Conservation (phyloP, 2,329 filamentous ascomycete species). For the Xylariomycetidae sp. region DNA sequence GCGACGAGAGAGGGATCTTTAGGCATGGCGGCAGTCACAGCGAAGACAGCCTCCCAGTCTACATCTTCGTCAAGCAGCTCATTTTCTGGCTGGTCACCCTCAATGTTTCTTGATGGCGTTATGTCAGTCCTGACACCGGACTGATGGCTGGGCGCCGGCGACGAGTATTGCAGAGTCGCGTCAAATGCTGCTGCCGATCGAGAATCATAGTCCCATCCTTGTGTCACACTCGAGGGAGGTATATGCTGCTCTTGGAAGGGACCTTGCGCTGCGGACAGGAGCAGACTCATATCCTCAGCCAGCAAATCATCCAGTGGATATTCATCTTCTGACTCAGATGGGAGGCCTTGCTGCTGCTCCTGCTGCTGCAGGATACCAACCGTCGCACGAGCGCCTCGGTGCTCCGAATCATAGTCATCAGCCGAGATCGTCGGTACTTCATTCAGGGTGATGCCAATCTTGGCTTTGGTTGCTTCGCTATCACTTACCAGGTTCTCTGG, state of each 20-base stretch:
- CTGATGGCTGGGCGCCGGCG: no score
- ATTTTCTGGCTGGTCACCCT: slow-evolving; percentile 5
- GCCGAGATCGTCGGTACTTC: no score
- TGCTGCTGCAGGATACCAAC: no score
- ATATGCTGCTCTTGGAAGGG: slow-evolving; percentile 15
- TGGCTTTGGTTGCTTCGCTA: no score
- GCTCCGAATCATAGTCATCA: no score
- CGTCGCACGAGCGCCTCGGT: no score
- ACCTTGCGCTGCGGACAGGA: slow-evolving; percentile 7
- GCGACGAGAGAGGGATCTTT: slow-evolving; percentile 7
- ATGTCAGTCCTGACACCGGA: background rate
- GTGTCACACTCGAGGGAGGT: slow-evolving; percentile 28
- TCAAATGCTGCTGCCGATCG: slow-evolving; percentile 30
- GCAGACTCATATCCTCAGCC: slow-evolving; percentile 20
- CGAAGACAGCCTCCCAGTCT: slow-evolving; percentile 33
- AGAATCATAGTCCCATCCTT: slow-evolving; percentile 27
- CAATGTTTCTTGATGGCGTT: background rate
- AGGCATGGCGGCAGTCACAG: slow-evolving; percentile 9
- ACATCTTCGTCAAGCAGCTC: slow-evolving; percentile 32
- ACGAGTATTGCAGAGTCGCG: slow-evolving; percentile 29
- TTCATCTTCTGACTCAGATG: no score
- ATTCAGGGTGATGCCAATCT: no score
- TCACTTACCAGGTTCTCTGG: no score
- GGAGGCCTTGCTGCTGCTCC: no score
- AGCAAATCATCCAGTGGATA: slow-evolving; percentile 20